These are phyloP conservation scores for Massariosphaeria phaeospora DNA, from an alignment of 495 filamentous ascomycete genomes.

Conservation along the genomic window DNA sequence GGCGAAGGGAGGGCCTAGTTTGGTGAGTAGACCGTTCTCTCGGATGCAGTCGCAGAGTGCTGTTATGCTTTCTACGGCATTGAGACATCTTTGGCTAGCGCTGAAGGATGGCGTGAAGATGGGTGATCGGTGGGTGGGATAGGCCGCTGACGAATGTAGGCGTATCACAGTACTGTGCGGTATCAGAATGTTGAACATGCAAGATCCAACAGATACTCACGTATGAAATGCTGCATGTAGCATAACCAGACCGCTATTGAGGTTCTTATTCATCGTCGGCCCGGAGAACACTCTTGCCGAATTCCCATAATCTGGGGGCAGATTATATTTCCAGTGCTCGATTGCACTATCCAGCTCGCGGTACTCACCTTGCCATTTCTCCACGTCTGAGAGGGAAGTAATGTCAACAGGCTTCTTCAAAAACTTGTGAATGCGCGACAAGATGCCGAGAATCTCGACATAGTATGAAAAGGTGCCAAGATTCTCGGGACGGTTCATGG, in stretches of 20 bases:
- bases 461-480: slow-evolving; percentile 81
- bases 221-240: slow-evolving; percentile 75
- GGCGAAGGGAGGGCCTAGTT: slow-evolving; percentile 81
- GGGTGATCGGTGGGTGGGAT: slow-evolving; percentile 76
- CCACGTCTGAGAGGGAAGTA: slow-evolving; percentile 72
- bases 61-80: slow-evolving; percentile 77
- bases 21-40: slow-evolving; percentile 64
- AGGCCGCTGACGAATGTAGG: slow-evolving; percentile 86
- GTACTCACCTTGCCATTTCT: slow-evolving; percentile 82
- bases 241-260: slow-evolving; percentile 83
- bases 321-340: slow-evolving; percentile 73
- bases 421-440: slow-evolving; percentile 80
- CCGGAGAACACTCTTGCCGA: slow-evolving; percentile 66
- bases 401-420: slow-evolving; percentile 86
- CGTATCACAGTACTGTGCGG: slow-evolving; percentile 72
- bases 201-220: slow-evolving; percentile 41
- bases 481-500: slow-evolving; percentile 68
- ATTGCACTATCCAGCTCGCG: slow-evolving; percentile 73
- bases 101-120: slow-evolving; percentile 83
- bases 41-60: slow-evolving; percentile 70
- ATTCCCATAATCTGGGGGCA: slow-evolving; percentile 77
- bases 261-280: slow-evolving; percentile 54
- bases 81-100: slow-evolving; percentile 72
- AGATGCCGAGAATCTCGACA: slow-evolving; percentile 77
- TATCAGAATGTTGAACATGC: neutral